A percentile compares a stretch with the other conserved stretches of the same genome.
These are phyloP conservation scores for Prillingera fragicola DNA, from an alignment of 1,284 basidiomycete genomes.

Conservation along the genomic window DNA sequence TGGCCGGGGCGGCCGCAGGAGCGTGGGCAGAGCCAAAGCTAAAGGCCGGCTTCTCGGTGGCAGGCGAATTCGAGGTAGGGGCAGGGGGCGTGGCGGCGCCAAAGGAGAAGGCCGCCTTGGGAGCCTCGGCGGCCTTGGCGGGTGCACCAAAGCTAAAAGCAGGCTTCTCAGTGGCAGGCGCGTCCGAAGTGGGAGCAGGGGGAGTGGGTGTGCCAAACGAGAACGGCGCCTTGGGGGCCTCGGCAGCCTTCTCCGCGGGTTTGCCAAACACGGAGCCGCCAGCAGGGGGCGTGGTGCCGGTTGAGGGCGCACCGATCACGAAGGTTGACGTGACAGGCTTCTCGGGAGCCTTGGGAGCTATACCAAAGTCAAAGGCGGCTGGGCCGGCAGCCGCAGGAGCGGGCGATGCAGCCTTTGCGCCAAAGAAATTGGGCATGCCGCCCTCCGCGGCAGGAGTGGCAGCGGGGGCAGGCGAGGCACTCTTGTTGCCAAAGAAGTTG, in stretches of 20 bases:
- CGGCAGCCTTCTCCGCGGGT: background rate
- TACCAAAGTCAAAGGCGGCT: slow-evolving; percentile 30
- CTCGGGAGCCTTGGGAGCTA: slow-evolving; percentile 16
- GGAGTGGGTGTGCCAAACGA: background rate
- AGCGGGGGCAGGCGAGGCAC: slow-evolving; percentile 2
- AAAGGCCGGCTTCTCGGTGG: background rate
- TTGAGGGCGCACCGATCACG: background rate
- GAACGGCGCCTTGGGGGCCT: slow-evolving; percentile 6
- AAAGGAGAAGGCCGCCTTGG: slow-evolving; percentile 13
- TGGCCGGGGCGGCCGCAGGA: slow-evolving; percentile 5
- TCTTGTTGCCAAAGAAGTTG: slow-evolving; percentile 12
- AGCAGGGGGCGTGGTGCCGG: background rate
- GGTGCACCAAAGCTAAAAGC: slow-evolving; percentile 3
- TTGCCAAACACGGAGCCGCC: background rate
- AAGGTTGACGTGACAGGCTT: background rate
- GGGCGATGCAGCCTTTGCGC: slow-evolving; percentile 16
- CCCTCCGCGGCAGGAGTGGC: slow-evolving; percentile 11
- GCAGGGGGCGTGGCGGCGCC: background rate
- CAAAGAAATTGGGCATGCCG: slow-evolving; percentile 36
- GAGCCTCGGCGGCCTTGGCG: slow-evolving; percentile 9
- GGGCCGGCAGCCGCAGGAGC: slow-evolving; percentile 15
- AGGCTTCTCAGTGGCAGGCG: slow-evolving; percentile 6
- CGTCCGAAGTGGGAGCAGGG: slow-evolving; percentile 6
- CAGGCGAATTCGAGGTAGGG: slow-evolving; percentile 9
- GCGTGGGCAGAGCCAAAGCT: no score